Evolutionary conservation across 176 grass and related monocot species (phyloP), one percentile per base, ranked within the genome.

Genomic region (Otatea glauca): DNA sequence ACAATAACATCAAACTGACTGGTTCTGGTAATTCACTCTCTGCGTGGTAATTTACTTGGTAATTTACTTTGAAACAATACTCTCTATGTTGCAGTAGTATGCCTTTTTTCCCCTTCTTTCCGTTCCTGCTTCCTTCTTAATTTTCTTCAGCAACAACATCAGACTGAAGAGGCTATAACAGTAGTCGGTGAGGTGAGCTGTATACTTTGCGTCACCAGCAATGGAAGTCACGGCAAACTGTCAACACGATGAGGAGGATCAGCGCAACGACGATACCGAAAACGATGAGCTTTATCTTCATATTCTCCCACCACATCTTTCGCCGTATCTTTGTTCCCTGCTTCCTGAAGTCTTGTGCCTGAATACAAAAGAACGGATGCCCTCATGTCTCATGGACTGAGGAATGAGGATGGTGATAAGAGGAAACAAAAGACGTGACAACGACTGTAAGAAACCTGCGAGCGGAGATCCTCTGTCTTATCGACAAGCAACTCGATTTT

Each of bases 261-360:
- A 97, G 12, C 5, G 89, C 89, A 51, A 88, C 49, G 29, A 97
- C 76, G 21, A 97, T 94, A 12, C 94, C 94, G 0, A 94, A 93
- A 38, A 90, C 94, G 16, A 94, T 90, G 64, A 92, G 89, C 87
- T 97, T 97, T 34, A 97, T 92, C 75, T 97, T 97, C 94, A 97
- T 97, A 67, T 97, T 97, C 88, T 97, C 89, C 70, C 90, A 90
- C 91, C 94, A 97, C 94, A 97, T 97, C 72, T 94, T 92, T 80
- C 67, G 77, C 23, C 91, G 84, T 48, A 97, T 94, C 75, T 91
- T 92, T 50, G 60, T 84, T 27, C 94, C 94, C 35, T 92, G 89
- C 72, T 97, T 55, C 75, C 80, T 88, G 64, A 97, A 97, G 82
- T 97, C 91, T 86, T 97, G 94, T 68, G 94, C 94, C 94, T 97